phyloP scores from a whole-genome alignment of 805 yeast species.

The Candida verbasci region DNA sequence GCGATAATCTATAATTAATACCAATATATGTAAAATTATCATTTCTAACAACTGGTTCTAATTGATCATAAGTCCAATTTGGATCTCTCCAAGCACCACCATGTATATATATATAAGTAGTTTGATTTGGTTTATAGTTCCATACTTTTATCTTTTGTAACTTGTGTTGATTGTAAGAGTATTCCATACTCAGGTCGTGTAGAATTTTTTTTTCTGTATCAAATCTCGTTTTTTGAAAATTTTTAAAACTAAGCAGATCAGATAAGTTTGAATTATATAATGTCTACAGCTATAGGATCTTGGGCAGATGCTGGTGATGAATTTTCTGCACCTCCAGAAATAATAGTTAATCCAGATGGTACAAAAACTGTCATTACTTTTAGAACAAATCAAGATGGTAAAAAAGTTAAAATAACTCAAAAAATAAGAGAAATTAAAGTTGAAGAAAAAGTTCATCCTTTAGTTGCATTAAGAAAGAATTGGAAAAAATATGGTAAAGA shows the following conservation, averaged over 20 bases:
- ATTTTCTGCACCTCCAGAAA: constrained; percentile 70
- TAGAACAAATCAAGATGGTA: constrained; percentile 70
- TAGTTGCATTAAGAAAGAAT: constrained; percentile 79
- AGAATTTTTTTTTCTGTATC: constrained; percentile 2
- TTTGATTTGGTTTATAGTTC: constrained; percentile 11
- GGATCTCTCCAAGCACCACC: constrained; percentile 91
- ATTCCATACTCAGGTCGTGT: too few relatives aligned
- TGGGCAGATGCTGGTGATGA: constrained; percentile 79
- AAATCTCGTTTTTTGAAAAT: constrained; percentile 1
- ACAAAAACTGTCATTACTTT: constrained; percentile 83
- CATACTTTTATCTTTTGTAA: constrained; percentile 29
- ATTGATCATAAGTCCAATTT: constrained; percentile 55
- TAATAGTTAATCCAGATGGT: constrained; percentile 78
- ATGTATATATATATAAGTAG: constrained; percentile 57
- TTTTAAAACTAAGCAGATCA: constrained; percentile 2
- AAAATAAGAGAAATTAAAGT: constrained; percentile 72
- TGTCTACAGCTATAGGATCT: constrained; percentile 39
- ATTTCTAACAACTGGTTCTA: constrained; percentile 17
- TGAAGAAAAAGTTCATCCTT: constrained; percentile 77
- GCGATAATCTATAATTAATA: constrained; percentile 63
- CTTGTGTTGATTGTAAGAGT: constrained; percentile 28
- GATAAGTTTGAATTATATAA: constrained; percentile 3
- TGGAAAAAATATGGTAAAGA: constrained; percentile 91
- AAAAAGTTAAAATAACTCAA: constrained; percentile 84
- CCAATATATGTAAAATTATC: constrained; percentile 21